These are phyloP conservation scores for Ascochyta pisi DNA, from an alignment of 2,329 filamentous ascomycete genomes.

Conservation along the genomic window DNA sequence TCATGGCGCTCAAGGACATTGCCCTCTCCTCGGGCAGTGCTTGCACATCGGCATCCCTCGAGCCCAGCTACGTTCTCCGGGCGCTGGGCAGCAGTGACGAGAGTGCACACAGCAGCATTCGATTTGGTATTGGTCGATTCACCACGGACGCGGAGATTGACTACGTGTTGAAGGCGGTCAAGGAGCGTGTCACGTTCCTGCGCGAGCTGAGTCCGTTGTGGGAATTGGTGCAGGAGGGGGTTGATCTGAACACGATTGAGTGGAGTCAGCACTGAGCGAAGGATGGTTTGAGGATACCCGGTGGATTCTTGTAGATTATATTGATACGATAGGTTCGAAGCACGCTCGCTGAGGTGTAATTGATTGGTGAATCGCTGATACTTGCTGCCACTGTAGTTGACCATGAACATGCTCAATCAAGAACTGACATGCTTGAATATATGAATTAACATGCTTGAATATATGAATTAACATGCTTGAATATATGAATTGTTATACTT, in stretches of 20 bases:
- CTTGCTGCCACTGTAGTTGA: too few relatives aligned
- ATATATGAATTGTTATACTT: too few relatives aligned
- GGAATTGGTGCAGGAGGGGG: conserved; percentile 96
- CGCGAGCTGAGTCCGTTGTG: conserved; percentile 94
- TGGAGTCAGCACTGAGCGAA: conserved; percentile 88
- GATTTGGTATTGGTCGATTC: conserved; percentile 96
- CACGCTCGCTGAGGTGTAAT: conserved; percentile 34
- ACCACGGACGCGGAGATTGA: conserved; percentile 96
- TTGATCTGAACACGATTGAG: conserved; percentile 94
- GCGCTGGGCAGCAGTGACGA: conserved; percentile 96
- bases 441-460: too few relatives aligned
- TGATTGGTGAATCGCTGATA: too few relatives aligned
- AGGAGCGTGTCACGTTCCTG: conserved; percentile 88
- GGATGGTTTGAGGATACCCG: conserved; percentile 16
- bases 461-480: too few relatives aligned
- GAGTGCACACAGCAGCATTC: conserved; percentile 95
- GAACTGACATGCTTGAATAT: too few relatives aligned
- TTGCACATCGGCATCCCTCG: conserved; percentile 94
- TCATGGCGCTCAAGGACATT: conserved; percentile 99
- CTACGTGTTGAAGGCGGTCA: conserved; percentile 94
- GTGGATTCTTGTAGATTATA: conserved; percentile 33
- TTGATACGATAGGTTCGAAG: conserved; percentile 17
- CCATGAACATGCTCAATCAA: too few relatives aligned
- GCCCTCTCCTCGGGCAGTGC: conserved; percentile 95
- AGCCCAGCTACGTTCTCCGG: conserved; percentile 94